Conservation (phyloP, 1,284 basidiomycete species). For the Neonothopanus nambi region DNA sequence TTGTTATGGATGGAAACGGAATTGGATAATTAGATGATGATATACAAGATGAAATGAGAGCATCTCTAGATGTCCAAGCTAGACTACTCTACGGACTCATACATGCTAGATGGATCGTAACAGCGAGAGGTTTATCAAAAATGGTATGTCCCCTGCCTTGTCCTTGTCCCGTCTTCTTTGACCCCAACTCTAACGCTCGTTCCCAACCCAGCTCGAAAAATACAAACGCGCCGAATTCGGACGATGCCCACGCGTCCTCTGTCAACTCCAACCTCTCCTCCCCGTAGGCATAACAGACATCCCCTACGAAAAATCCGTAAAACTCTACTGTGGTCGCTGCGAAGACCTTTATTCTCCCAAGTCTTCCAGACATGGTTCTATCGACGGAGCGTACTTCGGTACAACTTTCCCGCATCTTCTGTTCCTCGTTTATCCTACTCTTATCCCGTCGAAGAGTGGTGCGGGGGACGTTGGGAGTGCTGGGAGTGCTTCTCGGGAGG, state of each 20-base stretch:
- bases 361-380: conserved; percentile 89
- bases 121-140: conserved; percentile 88
- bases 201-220: conserved; percentile 85
- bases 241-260: conserved; percentile 92
- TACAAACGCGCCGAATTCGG: conserved; percentile 97
- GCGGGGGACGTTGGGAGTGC: conserved; percentile 60
- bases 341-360: conserved; percentile 97
- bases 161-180: neutral
- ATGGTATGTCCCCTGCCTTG: conserved; percentile 68
- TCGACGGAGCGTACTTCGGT: conserved; percentile 96
- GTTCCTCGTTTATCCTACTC: conserved; percentile 91
- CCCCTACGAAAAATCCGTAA: conserved; percentile 95
- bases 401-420: conserved; percentile 95
- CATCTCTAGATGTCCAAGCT: conserved; percentile 88
- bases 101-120: conserved; percentile 96
- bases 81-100: conserved; percentile 93
- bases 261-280: conserved; percentile 87
- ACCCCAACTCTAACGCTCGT: neutral
- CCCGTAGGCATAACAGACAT: conserved; percentile 95
- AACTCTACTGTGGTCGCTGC: conserved; percentile 94
- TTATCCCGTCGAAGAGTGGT: conserved; percentile 83
- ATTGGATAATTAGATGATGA: conserved; percentile 59
- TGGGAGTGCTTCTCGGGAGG: neutral
- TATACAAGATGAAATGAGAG: conserved; percentile 75
- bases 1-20: too few relatives aligned